Conservation (phyloP, 108 stramenopile genomes). For the Epithemia pelagica region DNA sequence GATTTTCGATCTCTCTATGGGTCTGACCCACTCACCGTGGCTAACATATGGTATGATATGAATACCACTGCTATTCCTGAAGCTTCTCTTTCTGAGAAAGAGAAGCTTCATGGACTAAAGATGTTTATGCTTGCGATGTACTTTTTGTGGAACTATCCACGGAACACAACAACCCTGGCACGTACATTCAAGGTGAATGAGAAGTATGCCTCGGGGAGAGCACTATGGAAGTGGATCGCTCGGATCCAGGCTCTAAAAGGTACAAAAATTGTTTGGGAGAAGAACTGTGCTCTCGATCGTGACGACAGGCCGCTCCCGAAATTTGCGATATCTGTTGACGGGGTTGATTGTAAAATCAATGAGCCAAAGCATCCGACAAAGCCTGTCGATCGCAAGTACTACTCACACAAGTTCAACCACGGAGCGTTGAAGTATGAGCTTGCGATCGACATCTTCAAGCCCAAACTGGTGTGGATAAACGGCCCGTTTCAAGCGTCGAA, state of each 20-base stretch:
- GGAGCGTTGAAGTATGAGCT: conserved; percentile 28
- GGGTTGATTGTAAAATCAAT: neutral
- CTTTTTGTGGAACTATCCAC: neutral
- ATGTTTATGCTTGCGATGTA: neutral
- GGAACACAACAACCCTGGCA: neutral
- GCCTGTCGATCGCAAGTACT: conserved; percentile 16
- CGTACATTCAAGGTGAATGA: neutral
- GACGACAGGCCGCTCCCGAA: neutral
- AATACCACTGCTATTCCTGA: neutral
- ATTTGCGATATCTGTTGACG: neutral
- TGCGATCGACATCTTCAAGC: too few relatives aligned
- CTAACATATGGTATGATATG: conserved; percentile 4
- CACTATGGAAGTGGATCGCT: conserved; percentile 2
- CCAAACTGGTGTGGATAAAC: too few relatives aligned
- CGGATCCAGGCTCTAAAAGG: neutral
- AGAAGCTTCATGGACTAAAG: neutral
- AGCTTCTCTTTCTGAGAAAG: neutral
- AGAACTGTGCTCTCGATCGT: neutral
- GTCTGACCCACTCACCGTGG: neutral
- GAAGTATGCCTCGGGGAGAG: neutral
- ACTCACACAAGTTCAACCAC: conserved; percentile 31
- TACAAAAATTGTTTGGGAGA: conserved; percentile 5
- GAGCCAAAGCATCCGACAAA: neutral
- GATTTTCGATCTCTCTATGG: neutral
- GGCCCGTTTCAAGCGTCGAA: too few relatives aligned